phyloP scores from a whole-genome alignment of 257 asterid genomes.

The Solanum lignicaule region DNA sequence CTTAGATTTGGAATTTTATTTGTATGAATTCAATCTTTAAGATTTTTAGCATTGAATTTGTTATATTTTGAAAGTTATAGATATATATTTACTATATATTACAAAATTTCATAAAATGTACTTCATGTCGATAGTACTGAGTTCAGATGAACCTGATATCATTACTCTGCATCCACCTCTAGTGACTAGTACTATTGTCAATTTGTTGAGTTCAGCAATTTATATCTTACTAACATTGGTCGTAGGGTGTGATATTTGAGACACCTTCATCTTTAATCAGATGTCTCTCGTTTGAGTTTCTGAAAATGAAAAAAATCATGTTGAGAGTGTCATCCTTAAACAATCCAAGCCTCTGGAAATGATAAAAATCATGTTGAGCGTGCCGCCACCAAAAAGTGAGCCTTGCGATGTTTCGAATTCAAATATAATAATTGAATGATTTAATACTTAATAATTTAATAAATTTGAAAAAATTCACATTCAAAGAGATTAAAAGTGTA shows the following conservation, averaged over 20 bases:
- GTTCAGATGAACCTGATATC: not conserved
- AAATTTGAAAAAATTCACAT: not conserved
- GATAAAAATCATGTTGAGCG: not conserved
- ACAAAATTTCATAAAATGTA: too few relatives aligned
- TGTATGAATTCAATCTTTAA: not conserved
- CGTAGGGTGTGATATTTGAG: too few relatives aligned
- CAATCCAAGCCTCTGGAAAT: not conserved
- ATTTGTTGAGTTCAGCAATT: not conserved
- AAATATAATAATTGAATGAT: not conserved
- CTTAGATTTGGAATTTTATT: not conserved
- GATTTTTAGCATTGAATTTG: not conserved
- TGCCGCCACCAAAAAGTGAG: too few relatives aligned
- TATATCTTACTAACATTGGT: not conserved
- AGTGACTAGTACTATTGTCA: not conserved
- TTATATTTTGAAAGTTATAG: not conserved
- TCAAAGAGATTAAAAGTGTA: not conserved
- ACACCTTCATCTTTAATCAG: rapidly evolving
- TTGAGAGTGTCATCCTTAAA: rapidly evolving
- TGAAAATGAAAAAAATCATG: not conserved
- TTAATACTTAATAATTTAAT: not conserved
- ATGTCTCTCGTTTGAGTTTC: rapidly evolving
- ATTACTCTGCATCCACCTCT: not conserved
- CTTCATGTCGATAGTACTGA: not conserved
- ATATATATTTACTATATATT: too few relatives aligned
- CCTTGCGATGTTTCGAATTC: not conserved